Percentiles rank a stretch among this genome's conserved stretches.
These are phyloP conservation scores for Rutidosis leptorrhynchoides DNA, from an alignment of 129 eudicot species.

Conservation along the genomic window DNA sequence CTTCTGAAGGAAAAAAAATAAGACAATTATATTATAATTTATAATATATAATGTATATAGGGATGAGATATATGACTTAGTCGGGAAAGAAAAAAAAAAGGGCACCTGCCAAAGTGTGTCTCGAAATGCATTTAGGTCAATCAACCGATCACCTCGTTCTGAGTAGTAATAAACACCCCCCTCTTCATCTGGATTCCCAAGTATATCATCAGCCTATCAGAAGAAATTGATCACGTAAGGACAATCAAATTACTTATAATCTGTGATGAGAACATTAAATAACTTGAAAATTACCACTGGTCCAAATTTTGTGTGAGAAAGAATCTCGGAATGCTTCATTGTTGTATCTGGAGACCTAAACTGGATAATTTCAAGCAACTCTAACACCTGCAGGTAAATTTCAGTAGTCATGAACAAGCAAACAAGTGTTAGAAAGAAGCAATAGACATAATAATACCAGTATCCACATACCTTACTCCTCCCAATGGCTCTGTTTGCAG, in stretches of 20 bases:
- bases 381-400: slow-evolving; percentile 53
- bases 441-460: neutral
- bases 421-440: neutral
- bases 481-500: slow-evolving; percentile 38
- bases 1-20: slow-evolving; percentile 37
- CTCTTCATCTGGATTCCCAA: slow-evolving; percentile 64
- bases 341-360: slow-evolving; percentile 84
- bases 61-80: neutral
- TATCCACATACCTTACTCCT: slow-evolving; percentile 65
- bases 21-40: neutral
- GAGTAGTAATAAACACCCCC: slow-evolving; percentile 85
- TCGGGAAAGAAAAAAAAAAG: neutral
- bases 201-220: slow-evolving; percentile 84
- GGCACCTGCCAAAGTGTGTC: slow-evolving; percentile 91
- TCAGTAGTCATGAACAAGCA: slow-evolving; percentile 12
- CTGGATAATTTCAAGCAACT: slow-evolving; percentile 81
- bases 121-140: slow-evolving; percentile 74
- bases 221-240: slow-evolving; percentile 1
- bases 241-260: neutral
- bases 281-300: slow-evolving; percentile 53
- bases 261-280: neutral
- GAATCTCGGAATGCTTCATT: slow-evolving; percentile 60
- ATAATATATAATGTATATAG: too few relatives aligned
- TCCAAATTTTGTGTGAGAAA: slow-evolving; percentile 60
- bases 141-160: slow-evolving; percentile 90